A percentile compares a stretch with the other conserved stretches of the same genome.
Evolutionary conservation across 768 basidiomycete species (phyloP).

Genomic region (Ramaria sp.): DNA sequence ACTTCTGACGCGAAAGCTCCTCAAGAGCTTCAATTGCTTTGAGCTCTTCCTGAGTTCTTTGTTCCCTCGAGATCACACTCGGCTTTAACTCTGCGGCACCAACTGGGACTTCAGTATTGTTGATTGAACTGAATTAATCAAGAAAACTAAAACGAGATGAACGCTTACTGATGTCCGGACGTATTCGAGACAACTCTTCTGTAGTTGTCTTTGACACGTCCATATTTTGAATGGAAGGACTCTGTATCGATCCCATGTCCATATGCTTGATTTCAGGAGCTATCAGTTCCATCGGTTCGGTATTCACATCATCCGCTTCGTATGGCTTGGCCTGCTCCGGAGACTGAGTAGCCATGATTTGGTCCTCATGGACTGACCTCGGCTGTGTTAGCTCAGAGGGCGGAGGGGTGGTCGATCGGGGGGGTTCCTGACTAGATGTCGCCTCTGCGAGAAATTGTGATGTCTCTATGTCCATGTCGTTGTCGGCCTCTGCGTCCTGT

Average conservation of each 20-base stretch:
- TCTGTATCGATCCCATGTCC: neutral
- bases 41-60: constrained; percentile 7
- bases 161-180: neutral
- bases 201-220: neutral
- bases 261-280: neutral
- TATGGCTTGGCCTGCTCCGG: neutral
- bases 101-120: neutral
- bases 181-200: neutral
- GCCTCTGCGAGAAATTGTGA: neutral
- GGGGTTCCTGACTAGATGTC: neutral
- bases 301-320: neutral
- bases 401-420: neutral
- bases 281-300: neutral
- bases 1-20: constrained; percentile 5
- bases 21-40: constrained; percentile 9
- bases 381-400: neutral
- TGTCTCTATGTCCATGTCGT: neutral
- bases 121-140: neutral
- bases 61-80: neutral
- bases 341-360: neutral
- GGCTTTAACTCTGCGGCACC: neutral
- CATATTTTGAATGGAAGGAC: neutral
- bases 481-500: neutral
- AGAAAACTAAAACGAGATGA: neutral
- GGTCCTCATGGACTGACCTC: neutral